These are phyloP conservation scores for Ceratorhiza oryzae-sativae DNA, from an alignment of 1,284 basidiomycete genomes.

Conservation along the genomic window DNA sequence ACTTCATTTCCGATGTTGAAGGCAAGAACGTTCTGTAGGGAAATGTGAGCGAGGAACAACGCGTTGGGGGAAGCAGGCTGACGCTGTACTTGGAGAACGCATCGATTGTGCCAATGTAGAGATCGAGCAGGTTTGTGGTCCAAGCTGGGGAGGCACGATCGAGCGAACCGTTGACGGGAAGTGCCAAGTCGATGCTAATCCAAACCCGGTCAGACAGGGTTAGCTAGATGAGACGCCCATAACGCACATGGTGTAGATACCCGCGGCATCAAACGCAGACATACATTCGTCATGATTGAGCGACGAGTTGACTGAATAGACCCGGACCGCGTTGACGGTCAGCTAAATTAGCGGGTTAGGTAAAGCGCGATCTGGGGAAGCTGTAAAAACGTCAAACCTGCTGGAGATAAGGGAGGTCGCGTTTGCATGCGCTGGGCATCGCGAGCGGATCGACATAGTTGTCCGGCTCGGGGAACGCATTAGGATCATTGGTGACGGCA, in stretches of 20 bases:
- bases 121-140: conserved; percentile 82
- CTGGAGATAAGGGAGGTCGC: conserved; percentile 81
- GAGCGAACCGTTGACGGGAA: conserved; percentile 84
- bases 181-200: conserved; percentile 79
- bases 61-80: background rate
- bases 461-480: conserved; percentile 78
- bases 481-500: conserved; percentile 54
- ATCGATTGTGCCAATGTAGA: conserved; percentile 81
- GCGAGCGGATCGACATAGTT: conserved; percentile 75
- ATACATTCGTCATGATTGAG: conserved; percentile 89
- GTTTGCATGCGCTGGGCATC: conserved; percentile 68
- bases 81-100: conserved; percentile 77
- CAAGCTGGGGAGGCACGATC: conserved; percentile 78
- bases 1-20: conserved; percentile 92
- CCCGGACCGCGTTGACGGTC: conserved; percentile 69
- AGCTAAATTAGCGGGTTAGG: conserved; percentile 44
- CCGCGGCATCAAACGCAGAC: conserved; percentile 74
- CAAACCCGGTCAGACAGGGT: background rate
- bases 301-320: conserved; percentile 83
- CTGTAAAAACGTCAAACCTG: conserved; percentile 62
- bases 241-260: conserved; percentile 86
- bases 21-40: conserved; percentile 50
- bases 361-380: background rate
- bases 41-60: conserved; percentile 8
- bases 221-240: background rate